phyloP scores from a whole-genome alignment of 306 rosid species.

The Rubus idaeus region DNA sequence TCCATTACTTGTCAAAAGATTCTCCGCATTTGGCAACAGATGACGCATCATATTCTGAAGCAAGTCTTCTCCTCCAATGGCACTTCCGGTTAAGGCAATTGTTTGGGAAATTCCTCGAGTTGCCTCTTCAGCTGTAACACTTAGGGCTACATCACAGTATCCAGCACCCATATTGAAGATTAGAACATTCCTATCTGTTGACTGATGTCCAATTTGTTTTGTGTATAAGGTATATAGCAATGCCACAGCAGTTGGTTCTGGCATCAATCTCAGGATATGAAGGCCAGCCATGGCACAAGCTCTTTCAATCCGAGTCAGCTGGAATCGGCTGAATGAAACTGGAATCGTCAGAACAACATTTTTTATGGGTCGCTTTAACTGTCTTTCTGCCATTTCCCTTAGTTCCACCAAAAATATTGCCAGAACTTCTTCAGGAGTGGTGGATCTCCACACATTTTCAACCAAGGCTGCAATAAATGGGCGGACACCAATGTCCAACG shows the following conservation, averaged over 20 bases:
- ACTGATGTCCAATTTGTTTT: constrained; percentile 53
- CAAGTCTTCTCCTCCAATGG: constrained; percentile 92
- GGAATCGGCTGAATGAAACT: constrained; percentile 81
- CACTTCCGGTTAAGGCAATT: constrained; percentile 74
- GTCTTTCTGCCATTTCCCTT: constrained; percentile 60
- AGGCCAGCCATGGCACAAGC: constrained; percentile 96
- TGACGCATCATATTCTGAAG: constrained; percentile 78
- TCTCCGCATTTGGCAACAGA: constrained; percentile 60
- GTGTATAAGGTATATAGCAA: constrained; percentile 70
- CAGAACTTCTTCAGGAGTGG: constrained; percentile 78
- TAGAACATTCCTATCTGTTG: constrained; percentile 61
- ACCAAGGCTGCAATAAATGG: constrained; percentile 80
- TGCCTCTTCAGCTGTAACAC: constrained; percentile 74
- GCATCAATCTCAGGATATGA: constrained; percentile 71
- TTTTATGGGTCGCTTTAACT: constrained; percentile 55
- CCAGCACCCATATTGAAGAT: constrained; percentile 95
- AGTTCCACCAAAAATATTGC: constrained; percentile 70
- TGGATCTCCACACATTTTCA: constrained; percentile 74
- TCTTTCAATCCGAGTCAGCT: constrained; percentile 69
- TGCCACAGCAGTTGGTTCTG: constrained; percentile 95
- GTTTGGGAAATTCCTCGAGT: constrained; percentile 82
- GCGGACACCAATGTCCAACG: constrained; percentile 77
- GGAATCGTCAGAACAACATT: constrained; percentile 81
- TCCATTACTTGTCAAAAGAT: constrained; percentile 44
- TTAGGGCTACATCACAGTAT: constrained; percentile 76